Evolutionary conservation across 2,329 filamentous ascomycete species (phyloP), one percentile per base, ranked within the genome.

Genomic region (Alternaria novae-zelandiae): DNA sequence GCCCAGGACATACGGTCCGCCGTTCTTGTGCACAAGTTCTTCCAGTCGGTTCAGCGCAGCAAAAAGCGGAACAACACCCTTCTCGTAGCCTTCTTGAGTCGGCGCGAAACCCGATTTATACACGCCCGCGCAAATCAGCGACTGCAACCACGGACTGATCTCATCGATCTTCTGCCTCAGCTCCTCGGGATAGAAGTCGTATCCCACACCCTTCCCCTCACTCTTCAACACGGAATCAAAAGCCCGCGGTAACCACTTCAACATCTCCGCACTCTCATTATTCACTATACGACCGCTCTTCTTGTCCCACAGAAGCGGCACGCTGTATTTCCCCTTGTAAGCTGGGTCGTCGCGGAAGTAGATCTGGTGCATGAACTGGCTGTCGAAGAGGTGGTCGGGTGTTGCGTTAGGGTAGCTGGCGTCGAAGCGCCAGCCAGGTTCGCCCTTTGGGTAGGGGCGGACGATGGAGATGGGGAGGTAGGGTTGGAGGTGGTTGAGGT

Each of bases 401-500:
- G 88, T 90, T 6, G 89, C 85, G 15, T 83, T 85, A 17, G 84
- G 85, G 70, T 90, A 90, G 0, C 81, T 80, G 3, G 78, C 77
- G 0, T 87, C 85, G 68, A 91, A 91, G 28, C 83, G 81, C 86
- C 87, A 90, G 32, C 89, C 88, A 8, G 85, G 84, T 17, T 85
- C 84, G 54, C 88, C 88, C 73, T 91, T 91, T 0, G 89, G 89
- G 65, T 91, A 91, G 0, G 89, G 86, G 67, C 86, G 86, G 1
- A 91, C 88, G 5, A 90, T 81, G 1, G 86, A 88, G 20, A 89
- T 70, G 6, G 84, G 81, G 46, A 90, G 85, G 36, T 86, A 79
- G 11, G 83, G 76, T 32, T 85, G 80, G 3, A 90, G 82, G 32
- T 86, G 85, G 70, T 89, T 88, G 53, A 90, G 80, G 53, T 88